A percentile compares a stretch with the other conserved stretches of the same genome.
Evolutionary conservation across 129 eudicot species (phyloP).

Genomic region (Cynara cardunculus): DNA sequence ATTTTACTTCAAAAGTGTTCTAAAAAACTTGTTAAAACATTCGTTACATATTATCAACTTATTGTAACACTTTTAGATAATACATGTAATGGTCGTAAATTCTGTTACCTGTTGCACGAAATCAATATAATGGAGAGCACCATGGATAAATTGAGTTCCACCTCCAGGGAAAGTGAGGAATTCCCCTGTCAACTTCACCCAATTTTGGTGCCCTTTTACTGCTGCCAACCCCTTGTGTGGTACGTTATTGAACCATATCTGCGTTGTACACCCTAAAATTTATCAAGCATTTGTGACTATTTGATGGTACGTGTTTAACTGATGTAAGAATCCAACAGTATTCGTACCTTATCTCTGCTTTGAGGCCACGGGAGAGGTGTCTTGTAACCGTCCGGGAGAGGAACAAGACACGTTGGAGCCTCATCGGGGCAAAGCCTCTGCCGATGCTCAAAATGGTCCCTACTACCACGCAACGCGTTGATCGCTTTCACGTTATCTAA

Average conservation of each 20-base stretch:
- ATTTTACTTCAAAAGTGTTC: too few relatives aligned
- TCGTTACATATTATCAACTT: too few relatives aligned
- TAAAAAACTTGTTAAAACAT: too few relatives aligned
- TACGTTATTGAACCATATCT: slow-evolving; percentile 82
- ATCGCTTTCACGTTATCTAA: slow-evolving; percentile 64
- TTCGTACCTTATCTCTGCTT: slow-evolving; percentile 67
- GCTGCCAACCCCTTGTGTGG: slow-evolving; percentile 61
- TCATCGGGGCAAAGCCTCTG: slow-evolving; percentile 79
- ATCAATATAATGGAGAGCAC: slow-evolving; percentile 76
- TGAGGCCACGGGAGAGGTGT: slow-evolving; percentile 59
- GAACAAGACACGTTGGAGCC: slow-evolving; percentile 64
- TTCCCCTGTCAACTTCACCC: slow-evolving; percentile 67
- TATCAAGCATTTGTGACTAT: slow-evolving; percentile 16
- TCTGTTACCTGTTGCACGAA: slow-evolving; percentile 65
- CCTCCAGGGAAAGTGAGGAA: slow-evolving; percentile 80
- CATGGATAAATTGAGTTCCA: slow-evolving; percentile 80
- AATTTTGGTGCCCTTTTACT: slow-evolving; percentile 73
- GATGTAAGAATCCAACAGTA: background rate
- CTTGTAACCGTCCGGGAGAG: slow-evolving; percentile 61
- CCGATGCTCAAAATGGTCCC: slow-evolving; percentile 63
- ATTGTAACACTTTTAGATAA: too few relatives aligned
- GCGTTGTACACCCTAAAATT: slow-evolving; percentile 24
- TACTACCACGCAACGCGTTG: slow-evolving; percentile 27
- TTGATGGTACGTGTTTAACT: background rate
- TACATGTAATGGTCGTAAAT: too few relatives aligned